A percentile compares a stretch with the other conserved stretches of the same genome.
phyloP scores from a whole-genome alignment of 192 early-diverging fungal genomes.

The Coemansia reversa region DNA sequence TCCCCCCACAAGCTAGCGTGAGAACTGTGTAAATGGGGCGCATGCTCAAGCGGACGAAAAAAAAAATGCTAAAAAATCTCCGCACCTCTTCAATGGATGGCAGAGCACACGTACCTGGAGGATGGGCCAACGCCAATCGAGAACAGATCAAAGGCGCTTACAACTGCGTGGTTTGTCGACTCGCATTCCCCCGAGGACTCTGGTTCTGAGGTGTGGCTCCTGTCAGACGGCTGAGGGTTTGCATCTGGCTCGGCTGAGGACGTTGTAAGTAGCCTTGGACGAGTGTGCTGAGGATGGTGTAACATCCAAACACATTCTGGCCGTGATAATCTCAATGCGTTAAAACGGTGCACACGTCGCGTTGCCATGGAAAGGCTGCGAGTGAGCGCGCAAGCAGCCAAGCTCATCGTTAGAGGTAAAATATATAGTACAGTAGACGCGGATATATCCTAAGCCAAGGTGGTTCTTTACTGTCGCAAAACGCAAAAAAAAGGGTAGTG shows the following conservation, averaged over 20 bases:
- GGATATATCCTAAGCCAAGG: background rate
- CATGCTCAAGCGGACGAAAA: background rate
- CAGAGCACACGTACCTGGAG: conserved; percentile 56
- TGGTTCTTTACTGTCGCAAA: background rate
- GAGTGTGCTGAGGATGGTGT: background rate
- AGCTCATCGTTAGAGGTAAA: conserved; percentile 24
- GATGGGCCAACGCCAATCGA: conserved; percentile 94
- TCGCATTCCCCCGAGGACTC: conserved; percentile 32
- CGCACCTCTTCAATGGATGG: background rate
- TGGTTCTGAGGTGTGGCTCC: conserved; percentile 9
- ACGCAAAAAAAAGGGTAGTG: background rate
- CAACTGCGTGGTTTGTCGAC: conserved; percentile 73
- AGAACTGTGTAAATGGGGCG: background rate
- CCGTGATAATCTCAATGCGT: background rate
- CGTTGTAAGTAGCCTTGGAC: conserved; percentile 24
- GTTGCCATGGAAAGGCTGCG: conserved; percentile 21
- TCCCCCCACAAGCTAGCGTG: background rate
- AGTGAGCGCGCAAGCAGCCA: conserved; percentile 18
- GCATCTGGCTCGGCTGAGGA: conserved; percentile 31
- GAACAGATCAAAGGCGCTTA: conserved; percentile 93
- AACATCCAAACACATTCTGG: background rate
- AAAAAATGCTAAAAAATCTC: background rate
- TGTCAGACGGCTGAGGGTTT: conserved; percentile 30
- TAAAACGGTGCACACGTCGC: background rate
- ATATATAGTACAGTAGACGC: background rate